phyloP scores from a whole-genome alignment of 1,284 basidiomycete genomes.

The Moesziomyces globuligerus region DNA sequence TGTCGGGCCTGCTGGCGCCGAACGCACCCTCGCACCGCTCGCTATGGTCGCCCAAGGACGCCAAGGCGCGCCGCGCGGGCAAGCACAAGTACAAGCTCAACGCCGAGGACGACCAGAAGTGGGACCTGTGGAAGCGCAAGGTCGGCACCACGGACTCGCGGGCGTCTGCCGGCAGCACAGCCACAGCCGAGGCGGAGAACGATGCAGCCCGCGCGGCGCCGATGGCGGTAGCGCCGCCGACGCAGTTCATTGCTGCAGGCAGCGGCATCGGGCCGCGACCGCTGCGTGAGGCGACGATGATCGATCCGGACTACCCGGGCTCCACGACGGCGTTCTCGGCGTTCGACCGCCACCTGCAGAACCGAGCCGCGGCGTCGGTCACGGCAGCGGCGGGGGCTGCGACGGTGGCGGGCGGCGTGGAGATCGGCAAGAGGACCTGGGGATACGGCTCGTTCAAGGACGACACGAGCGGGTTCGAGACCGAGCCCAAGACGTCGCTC shows the following conservation, averaged over 20 bases:
- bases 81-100: conserved; percentile 51
- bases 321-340: conserved; percentile 23
- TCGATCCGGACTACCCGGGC: conserved; percentile 25
- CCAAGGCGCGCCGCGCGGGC: conserved; percentile 35
- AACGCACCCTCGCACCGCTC: conserved; percentile 61
- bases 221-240: conserved; percentile 44
- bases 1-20: conserved; percentile 58
- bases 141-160: conserved; percentile 16
- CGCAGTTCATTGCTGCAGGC: conserved; percentile 39
- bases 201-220: conserved; percentile 35
- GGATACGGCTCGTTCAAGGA: conserved; percentile 51
- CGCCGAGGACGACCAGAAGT: conserved; percentile 54
- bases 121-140: conserved; percentile 54
- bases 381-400: background rate
- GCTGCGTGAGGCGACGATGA: conserved; percentile 38
- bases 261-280: conserved; percentile 42
- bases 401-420: conserved; percentile 12
- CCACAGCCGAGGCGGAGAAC: conserved; percentile 1
- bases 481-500: conserved; percentile 65
- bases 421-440: conserved; percentile 39
- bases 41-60: conserved; percentile 45
- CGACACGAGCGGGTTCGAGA: conserved; percentile 51
- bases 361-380: conserved; percentile 4
- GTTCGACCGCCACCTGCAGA: conserved; percentile 31
- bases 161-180: background rate